Evolutionary conservation across 441 rosid species (phyloP).

Genomic region (Mallotus repandus): DNA sequence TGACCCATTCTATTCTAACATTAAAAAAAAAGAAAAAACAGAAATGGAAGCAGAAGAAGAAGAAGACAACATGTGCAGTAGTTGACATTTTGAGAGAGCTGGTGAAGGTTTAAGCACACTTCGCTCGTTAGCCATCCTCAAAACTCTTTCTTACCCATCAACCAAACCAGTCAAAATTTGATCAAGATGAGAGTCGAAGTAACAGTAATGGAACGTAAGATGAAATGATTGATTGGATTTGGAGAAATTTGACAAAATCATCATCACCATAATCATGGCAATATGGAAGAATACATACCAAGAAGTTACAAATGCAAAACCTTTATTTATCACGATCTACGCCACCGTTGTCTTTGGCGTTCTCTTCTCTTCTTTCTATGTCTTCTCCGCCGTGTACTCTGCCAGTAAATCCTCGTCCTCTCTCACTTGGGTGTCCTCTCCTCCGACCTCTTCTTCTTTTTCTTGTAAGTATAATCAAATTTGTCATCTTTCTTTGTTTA

Average conservation of each 20-base stretch:
- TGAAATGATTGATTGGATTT: neutral
- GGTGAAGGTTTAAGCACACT: neutral
- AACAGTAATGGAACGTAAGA: neutral
- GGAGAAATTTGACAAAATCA: neutral
- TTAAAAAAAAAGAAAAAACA: neutral
- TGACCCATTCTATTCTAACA: neutral
- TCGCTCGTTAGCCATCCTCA: neutral
- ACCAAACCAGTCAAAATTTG: neutral
- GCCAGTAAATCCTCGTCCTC: slow-evolving; percentile 43
- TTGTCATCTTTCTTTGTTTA: too few species aligned
- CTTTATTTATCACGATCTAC: slow-evolving; percentile 83
- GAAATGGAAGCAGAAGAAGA: neutral
- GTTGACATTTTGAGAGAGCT: neutral
- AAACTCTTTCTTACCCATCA: neutral
- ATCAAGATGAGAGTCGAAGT: too few species aligned
- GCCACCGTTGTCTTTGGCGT: slow-evolving; percentile 75
- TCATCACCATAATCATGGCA: neutral
- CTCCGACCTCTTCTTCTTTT: slow-evolving; percentile 27
- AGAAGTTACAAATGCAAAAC: slow-evolving; percentile 65
- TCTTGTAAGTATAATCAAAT: slow-evolving; percentile 29
- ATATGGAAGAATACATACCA: slow-evolving; percentile 74
- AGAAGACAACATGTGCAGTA: neutral
- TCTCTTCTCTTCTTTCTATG: slow-evolving; percentile 72
- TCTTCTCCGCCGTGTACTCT: slow-evolving; percentile 81
- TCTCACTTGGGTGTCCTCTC: slow-evolving; percentile 58